These are phyloP conservation scores for Penicillium sp. DNA, from an alignment of 2,329 filamentous ascomycete species.

Conservation along the genomic window DNA sequence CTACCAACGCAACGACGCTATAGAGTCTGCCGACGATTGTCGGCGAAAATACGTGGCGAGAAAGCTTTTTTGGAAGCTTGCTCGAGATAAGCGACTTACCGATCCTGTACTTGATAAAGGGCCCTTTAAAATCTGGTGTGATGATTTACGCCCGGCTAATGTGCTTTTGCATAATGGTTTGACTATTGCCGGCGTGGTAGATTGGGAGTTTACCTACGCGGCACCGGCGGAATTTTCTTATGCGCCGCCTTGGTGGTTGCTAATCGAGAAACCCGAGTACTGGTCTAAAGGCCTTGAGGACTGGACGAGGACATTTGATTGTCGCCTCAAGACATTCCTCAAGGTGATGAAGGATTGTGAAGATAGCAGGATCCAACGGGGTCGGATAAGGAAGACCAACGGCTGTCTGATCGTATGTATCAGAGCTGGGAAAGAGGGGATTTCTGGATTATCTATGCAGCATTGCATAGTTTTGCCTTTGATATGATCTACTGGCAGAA, in stretches of 20 bases:
- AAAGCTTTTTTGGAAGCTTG: conserved; percentile 16
- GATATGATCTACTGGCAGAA: no score
- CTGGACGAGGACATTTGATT: conserved; percentile 11
- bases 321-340: conserved; percentile 16
- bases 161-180: conserved; percentile 10
- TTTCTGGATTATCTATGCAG: no score
- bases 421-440: no score
- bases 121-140: conserved; percentile 21
- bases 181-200: conserved; percentile 10
- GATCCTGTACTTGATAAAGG: conserved; percentile 14
- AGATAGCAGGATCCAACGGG: conserved; percentile 5
- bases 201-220: conserved; percentile 14
- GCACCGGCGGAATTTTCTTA: conserved; percentile 3
- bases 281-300: conserved; percentile 19
- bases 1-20: conserved; percentile 39
- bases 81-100: conserved; percentile 5
- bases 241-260: conserved; percentile 21
- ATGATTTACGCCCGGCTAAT: conserved; percentile 19
- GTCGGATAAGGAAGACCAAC: neutral
- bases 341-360: conserved; percentile 9
- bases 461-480: no score
- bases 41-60: conserved; percentile 16
- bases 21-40: conserved; percentile 23
- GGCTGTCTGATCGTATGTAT: no score
- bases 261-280: conserved; percentile 19